Percentiles rank a stretch among this genome's conserved stretches.
Evolutionary conservation across 2,329 filamentous ascomycete species (phyloP).

Genomic region (Teratosphaeria nubilosa): DNA sequence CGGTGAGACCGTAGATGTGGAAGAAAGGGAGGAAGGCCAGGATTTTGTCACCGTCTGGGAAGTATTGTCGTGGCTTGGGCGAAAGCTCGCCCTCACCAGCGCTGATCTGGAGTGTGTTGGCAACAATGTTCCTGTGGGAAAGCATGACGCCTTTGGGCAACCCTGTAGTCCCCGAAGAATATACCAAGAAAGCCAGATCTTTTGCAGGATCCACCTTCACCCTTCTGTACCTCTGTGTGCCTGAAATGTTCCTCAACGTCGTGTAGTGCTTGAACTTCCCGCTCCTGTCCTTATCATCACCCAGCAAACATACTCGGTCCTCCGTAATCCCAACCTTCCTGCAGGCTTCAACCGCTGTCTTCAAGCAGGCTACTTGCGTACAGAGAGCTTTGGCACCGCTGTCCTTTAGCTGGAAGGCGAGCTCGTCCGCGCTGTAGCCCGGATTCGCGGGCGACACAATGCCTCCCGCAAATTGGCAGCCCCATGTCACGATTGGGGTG

Average conservation of each 20-base stretch:
- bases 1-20: slow-evolving; percentile 77
- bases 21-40: slow-evolving; percentile 80
- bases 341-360: slow-evolving; percentile 56
- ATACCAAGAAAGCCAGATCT: slow-evolving; percentile 77
- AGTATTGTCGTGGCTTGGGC: slow-evolving; percentile 31
- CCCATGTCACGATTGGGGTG: slow-evolving; percentile 62
- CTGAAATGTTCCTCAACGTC: slow-evolving; percentile 54
- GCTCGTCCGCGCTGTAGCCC: slow-evolving; percentile 71
- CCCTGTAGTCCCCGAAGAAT: slow-evolving; percentile 83
- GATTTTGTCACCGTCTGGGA: slow-evolving; percentile 56
- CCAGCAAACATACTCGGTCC: slow-evolving; percentile 66
- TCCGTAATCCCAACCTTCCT: slow-evolving; percentile 58
- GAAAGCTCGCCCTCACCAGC: slow-evolving; percentile 41
- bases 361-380: slow-evolving; percentile 59
- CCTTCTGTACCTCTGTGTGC: slow-evolving; percentile 48
- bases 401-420: slow-evolving; percentile 75
- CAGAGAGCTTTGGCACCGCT: slow-evolving; percentile 63
- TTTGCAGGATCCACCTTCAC: slow-evolving; percentile 55
- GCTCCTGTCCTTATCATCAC: slow-evolving; percentile 52
- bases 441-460: slow-evolving; percentile 80
- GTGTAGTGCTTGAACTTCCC: slow-evolving; percentile 61
- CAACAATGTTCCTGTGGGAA: slow-evolving; percentile 69
- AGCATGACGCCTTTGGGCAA: slow-evolving; percentile 86
- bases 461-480: slow-evolving; percentile 73
- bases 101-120: slow-evolving; percentile 49